These are phyloP conservation scores for Stagonosporopsis tanaceti DNA, from an alignment of 2,329 filamentous ascomycete species.

Conservation along the genomic window DNA sequence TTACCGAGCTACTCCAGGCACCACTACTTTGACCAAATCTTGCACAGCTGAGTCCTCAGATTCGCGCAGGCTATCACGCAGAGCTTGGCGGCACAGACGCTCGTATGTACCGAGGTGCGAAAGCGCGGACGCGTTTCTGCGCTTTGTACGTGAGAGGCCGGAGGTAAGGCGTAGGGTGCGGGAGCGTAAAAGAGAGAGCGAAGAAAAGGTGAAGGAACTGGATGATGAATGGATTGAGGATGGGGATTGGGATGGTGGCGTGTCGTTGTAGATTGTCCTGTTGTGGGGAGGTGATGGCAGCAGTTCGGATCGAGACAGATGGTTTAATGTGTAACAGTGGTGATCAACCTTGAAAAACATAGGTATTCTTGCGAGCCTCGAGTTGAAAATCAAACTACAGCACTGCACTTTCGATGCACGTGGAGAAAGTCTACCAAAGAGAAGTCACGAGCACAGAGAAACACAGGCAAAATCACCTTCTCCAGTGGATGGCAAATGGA, in stretches of 20 bases:
- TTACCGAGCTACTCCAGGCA: neutral
- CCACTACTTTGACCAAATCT: neutral
- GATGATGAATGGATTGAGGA: neutral
- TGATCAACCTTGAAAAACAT: neutral
- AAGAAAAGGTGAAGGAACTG: neutral
- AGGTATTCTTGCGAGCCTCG: neutral
- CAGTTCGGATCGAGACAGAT: neutral
- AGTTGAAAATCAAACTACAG: too few relatives aligned
- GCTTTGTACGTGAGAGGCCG: neutral
- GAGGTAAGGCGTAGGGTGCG: neutral
- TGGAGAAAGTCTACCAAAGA: too few relatives aligned
- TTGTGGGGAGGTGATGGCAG: neutral
- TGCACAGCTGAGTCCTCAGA: neutral
- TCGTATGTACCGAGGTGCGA: conserved; percentile 1
- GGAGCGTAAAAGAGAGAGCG: neutral
- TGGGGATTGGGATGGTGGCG: neutral
- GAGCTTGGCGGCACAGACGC: neutral
- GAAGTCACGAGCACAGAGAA: too few relatives aligned
- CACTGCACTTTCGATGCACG: too few relatives aligned
- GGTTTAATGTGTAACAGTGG: neutral
- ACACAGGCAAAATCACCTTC: too few relatives aligned
- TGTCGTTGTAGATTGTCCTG: neutral
- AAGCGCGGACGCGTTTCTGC: conserved; percentile 2
- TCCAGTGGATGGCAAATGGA: too few relatives aligned
- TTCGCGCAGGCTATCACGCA: neutral